These are phyloP conservation scores for Nakazawaea ernobii DNA, from an alignment of 805 yeast genomes.

Conservation along the genomic window DNA sequence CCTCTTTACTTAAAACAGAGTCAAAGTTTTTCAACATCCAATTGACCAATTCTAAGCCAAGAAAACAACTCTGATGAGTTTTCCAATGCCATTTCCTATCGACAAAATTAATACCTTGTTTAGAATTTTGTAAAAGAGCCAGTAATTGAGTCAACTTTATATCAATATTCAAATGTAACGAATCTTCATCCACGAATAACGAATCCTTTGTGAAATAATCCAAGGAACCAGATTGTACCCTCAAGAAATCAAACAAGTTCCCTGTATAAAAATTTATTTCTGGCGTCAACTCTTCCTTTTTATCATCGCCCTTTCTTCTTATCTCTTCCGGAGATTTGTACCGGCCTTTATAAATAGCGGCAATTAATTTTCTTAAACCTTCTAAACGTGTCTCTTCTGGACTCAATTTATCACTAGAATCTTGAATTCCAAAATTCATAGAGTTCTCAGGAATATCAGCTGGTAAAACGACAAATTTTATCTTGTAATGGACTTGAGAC, in stretches of 20 bases:
- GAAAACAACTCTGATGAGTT: slow-evolving; percentile 67
- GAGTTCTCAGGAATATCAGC: slow-evolving; percentile 58
- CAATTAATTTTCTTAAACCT: slow-evolving; percentile 69
- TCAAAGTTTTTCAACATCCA: slow-evolving; percentile 79
- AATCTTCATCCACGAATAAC: slow-evolving; percentile 22
- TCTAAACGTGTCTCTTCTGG: slow-evolving; percentile 91
- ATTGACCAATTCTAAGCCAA: slow-evolving; percentile 79
- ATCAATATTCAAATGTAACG: slow-evolving; percentile 36
- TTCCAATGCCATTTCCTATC: slow-evolving; percentile 93
- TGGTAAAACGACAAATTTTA: slow-evolving; percentile 84
- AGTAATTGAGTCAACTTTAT: slow-evolving; percentile 52
- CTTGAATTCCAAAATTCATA: slow-evolving; percentile 30
- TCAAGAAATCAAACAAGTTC: slow-evolving; percentile 61
- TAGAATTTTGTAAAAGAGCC: slow-evolving; percentile 56
- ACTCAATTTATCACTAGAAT: slow-evolving; percentile 53
- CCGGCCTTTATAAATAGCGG: slow-evolving; percentile 53
- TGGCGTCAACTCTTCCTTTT: slow-evolving; percentile 48
- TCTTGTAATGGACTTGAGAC: slow-evolving; percentile 49
- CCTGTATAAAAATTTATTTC: slow-evolving; percentile 89
- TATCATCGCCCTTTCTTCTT: slow-evolving; percentile 25
- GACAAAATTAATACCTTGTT: slow-evolving; percentile 53
- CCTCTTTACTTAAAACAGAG: slow-evolving; percentile 78
- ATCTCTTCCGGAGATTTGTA: slow-evolving; percentile 38
- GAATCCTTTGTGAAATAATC: slow-evolving; percentile 25
- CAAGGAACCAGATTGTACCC: slow-evolving; percentile 40